Conservation (phyloP, 2,329 filamentous ascomycete genomes). For the Fusarium sp. region DNA sequence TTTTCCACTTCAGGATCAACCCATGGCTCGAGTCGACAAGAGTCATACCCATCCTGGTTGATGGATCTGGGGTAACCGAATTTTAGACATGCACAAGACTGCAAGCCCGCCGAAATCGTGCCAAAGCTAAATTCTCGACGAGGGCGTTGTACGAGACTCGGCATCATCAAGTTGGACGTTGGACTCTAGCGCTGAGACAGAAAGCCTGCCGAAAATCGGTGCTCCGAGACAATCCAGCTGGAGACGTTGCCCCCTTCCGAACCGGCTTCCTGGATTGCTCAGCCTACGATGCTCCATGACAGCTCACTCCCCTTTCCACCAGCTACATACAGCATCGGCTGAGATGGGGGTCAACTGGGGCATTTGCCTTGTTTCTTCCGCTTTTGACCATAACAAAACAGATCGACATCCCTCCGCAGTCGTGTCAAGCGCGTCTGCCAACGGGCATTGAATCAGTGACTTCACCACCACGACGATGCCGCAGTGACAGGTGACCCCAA, state of each 20-base stretch:
- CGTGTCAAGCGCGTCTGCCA: slow-evolving; percentile 14
- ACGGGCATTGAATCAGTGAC: slow-evolving; percentile 26
- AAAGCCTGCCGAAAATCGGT: not conserved
- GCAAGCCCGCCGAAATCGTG: slow-evolving; percentile 23
- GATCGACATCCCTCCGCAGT: slow-evolving; percentile 29
- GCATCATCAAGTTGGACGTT: not conserved
- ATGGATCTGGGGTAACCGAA: slow-evolving; percentile 31
- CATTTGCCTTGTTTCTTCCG: not conserved
- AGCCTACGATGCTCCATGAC: slow-evolving; percentile 16
- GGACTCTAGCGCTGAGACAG: slow-evolving; percentile 1
- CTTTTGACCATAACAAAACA: slow-evolving; percentile 29
- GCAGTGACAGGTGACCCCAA: slow-evolving; percentile 32
- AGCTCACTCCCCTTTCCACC: slow-evolving; percentile 15
- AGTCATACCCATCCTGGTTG: slow-evolving; percentile 11
- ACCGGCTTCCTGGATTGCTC: slow-evolving; percentile 12
- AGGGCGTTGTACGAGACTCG: not conserved
- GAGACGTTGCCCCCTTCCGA: slow-evolving; percentile 9
- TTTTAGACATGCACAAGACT: slow-evolving; percentile 16
- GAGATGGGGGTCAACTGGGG: slow-evolving; percentile 18
- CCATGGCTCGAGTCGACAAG: slow-evolving; percentile 1
- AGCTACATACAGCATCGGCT: slow-evolving; percentile 4
- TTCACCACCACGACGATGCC: slow-evolving; percentile 26
- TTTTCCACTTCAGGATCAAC: slow-evolving; percentile 27
- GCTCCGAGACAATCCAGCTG: slow-evolving; percentile 9
- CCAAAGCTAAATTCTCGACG: slow-evolving; percentile 19